A percentile compares a stretch with the other conserved stretches of the same genome.
Conservation (phyloP, 306 rosid species). For the Lathyrus oleraceus region DNA sequence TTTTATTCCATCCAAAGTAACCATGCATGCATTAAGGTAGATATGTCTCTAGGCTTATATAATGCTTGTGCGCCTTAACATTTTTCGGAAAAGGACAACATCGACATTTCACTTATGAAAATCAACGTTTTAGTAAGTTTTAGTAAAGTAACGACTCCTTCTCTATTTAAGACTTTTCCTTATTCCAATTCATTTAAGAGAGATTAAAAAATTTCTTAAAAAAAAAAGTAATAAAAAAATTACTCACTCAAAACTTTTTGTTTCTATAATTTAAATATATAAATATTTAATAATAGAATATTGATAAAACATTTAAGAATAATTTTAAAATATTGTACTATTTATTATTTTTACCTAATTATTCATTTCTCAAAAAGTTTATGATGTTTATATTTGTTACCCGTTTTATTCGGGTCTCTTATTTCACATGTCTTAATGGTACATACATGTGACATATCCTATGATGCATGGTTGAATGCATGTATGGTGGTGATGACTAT, state of each 20-base stretch:
- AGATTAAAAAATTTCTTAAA: no score
- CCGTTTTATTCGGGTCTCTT: not conserved
- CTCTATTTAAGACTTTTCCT: not conserved
- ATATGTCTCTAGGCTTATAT: not conserved
- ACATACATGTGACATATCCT: not conserved
- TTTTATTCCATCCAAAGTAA: no score
- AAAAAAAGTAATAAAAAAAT: no score
- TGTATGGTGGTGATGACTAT: not conserved
- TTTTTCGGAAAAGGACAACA: not conserved
- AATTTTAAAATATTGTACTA: no score
- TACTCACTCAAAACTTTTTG: no score
- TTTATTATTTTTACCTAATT: no score
- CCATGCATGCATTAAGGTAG: not conserved
- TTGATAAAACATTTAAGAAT: no score
- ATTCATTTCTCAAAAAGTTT: no score
- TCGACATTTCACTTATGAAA: not conserved
- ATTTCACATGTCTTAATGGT: not conserved
- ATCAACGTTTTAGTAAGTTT: no score
- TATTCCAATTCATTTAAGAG: no score
- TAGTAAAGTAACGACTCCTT: not conserved
- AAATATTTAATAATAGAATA: no score
- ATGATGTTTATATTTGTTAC: not conserved
- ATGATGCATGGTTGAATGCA: not conserved
- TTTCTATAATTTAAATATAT: no score
- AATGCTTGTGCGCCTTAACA: not conserved